Conservation (phyloP, 2,329 filamentous ascomycete species). For the Cercospora beticola region DNA sequence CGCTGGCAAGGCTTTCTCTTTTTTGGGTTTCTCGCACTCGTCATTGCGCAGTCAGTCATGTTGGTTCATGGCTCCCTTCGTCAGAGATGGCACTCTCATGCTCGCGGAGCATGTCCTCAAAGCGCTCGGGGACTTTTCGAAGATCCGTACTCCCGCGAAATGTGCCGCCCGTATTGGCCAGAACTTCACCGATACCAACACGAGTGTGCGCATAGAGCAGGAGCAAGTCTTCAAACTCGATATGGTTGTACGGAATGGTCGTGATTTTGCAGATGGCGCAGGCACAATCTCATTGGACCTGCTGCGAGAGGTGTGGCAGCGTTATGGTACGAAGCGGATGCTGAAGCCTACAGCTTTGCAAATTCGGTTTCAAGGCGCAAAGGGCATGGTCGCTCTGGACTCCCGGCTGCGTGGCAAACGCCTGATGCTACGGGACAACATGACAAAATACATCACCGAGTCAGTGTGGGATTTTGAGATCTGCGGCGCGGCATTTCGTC, state of each 20-base stretch:
- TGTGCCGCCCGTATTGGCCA: constrained; percentile 61
- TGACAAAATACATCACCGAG: constrained; percentile 71
- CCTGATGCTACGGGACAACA: constrained; percentile 67
- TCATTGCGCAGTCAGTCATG: constrained; percentile 69
- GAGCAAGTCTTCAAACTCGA: constrained; percentile 41
- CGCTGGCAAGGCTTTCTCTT: constrained; percentile 62
- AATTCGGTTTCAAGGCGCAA: constrained; percentile 70
- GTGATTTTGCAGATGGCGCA: constrained; percentile 76
- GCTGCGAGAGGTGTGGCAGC: constrained; percentile 59
- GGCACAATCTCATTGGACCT: constrained; percentile 68
- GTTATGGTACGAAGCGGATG: constrained; percentile 49
- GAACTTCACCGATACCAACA: constrained; percentile 73
- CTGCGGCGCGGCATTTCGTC: constrained; percentile 66
- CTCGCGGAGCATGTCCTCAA: constrained; percentile 45
- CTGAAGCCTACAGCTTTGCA: constrained; percentile 66
- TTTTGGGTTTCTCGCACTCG: constrained; percentile 78
- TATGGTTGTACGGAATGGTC: constrained; percentile 57
- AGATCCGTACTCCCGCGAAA: constrained; percentile 56
- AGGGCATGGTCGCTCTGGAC: constrained; percentile 77
- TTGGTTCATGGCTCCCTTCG: constrained; percentile 62
- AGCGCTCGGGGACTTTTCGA: constrained; percentile 51
- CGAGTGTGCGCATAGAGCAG: constrained; percentile 54
- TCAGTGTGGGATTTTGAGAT: constrained; percentile 63
- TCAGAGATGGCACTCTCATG: constrained; percentile 33
- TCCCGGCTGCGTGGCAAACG: constrained; percentile 56